Conservation (phyloP, 805 yeast species). For the Hanseniaspora lindneri region DNA sequence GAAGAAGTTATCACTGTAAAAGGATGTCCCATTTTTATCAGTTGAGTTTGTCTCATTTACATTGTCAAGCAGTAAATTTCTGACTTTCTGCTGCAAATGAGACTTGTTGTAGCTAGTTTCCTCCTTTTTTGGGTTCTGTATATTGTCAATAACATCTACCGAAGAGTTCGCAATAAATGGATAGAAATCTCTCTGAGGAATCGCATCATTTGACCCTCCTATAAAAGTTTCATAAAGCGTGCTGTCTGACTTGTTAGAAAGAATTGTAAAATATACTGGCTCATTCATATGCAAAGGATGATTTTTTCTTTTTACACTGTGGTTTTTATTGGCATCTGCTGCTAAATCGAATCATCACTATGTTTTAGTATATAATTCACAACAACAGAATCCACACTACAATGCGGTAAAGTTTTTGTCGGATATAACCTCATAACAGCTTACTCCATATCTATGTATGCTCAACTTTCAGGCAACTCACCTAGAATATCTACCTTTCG, state of each 20-base stretch:
- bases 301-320: not conserved
- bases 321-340: too few relatives aligned
- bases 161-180: constrained; percentile 86
- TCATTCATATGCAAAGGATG: constrained; percentile 26
- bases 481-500: too few relatives aligned
- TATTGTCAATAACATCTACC: constrained; percentile 79
- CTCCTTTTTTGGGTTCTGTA: constrained; percentile 35
- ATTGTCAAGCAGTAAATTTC: not conserved
- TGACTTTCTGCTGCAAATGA: constrained; percentile 8
- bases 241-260: constrained; percentile 65
- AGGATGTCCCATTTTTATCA: not conserved
- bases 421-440: too few relatives aligned
- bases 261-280: constrained; percentile 81
- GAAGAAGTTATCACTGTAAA: not conserved
- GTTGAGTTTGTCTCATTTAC: not conserved
- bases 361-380: too few relatives aligned
- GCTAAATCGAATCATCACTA: too few relatives aligned
- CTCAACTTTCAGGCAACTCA: too few relatives aligned
- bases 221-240: constrained; percentile 66
- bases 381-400: too few relatives aligned
- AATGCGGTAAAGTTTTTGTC: too few relatives aligned
- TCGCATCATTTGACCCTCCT: constrained; percentile 37
- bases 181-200: constrained; percentile 57
- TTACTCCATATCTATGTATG: too few relatives aligned
- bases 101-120: constrained; percentile 10